Evolutionary conservation across 2,329 filamentous ascomycete species (phyloP), one percentile per base, ranked within the genome.

Genomic region (Oidium heveae): DNA sequence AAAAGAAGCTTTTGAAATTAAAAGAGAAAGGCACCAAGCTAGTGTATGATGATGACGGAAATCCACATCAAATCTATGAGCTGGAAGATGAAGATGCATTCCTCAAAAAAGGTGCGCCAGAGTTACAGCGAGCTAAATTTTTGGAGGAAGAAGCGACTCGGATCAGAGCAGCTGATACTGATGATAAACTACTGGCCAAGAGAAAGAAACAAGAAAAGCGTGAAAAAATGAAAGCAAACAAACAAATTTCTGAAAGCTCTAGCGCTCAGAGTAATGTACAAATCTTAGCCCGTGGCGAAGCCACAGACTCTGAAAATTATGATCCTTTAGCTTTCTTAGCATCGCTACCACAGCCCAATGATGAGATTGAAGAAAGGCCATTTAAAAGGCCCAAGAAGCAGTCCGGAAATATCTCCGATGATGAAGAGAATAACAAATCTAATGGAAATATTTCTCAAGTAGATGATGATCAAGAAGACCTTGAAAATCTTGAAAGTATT

Each of bases 1-100:
- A 95, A 74, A 94, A 94, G 74, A 84, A 93, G 68, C 76, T 95
- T 59, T 75, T 86, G 64, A 91, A 94, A 66, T 84, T 86, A 72
- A 93, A 87, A 72, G 85, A 86, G 64, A 84, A 82, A 64, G 84
- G 86, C 13, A 81, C 77, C 43, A 94, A 91, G 66, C 71, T 95
- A 8, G 74, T 95, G 5, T 98, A 89, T 66, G 89, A 96, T 68
- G 88, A 94, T 51, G 86, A 95, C 34, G 89, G 88, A 61, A 80
- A 84, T 58, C 74, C 87, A 2, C 87, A 91, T 66, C 77, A 84
- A 58, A 67, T 93, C 15, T 95, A 96, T 70, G 84, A 94, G 66
- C 79, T 98, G 60, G 82, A 89, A 64, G 78, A 84, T 66, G 86
- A 95, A 68, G 79, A 81, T 0, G 78, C 80, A 59, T 98, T 96